Evolutionary conservation across 768 basidiomycete genomes (phyloP), one percentile per base, ranked within the genome.

Genomic region (Boletus vermiculosoides): DNA sequence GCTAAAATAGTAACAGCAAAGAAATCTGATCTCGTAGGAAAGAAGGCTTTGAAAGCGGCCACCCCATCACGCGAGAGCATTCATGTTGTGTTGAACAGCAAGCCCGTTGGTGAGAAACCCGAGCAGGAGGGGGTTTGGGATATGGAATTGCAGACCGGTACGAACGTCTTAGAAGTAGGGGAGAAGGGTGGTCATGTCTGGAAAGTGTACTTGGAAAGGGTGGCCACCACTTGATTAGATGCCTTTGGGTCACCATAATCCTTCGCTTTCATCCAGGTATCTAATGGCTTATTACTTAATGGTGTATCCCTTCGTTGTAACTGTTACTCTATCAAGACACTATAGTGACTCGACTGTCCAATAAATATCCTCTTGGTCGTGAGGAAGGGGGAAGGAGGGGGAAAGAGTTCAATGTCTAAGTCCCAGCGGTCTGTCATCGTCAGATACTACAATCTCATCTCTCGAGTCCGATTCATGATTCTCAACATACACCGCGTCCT

Each of bases 121-220:
- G 80, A 78, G 25, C 71, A 74, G 18, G 70, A 75, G 45, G 80
- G 81, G 1, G 71, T 79, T 51, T 92, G 90, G 91, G 78, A 80
- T 61, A 73, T 90, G 16, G 78, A 80, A 18, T 71, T 90, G 18
- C 76, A 81, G 1, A 67, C 75, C 5, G 91, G 91, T 15, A 63
- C 76, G 5, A 88, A 83, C 62, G 72, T 83, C 18, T 68, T 93
- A 30, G 91, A 92, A 69, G 73, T 93, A 25, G 88, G 90, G 34
- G 87, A 88, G 74, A 80, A 79, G 63, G 85, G 82, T 34, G 87
- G 87, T 11, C 68, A 83, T 62, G 69, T 82, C 25, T 90, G 88
- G 88, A 89, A 86, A 70, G 76, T 88, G 23, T 87, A 87, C 66
- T 72, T 85, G 42, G 82, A 85, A 61, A 77, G 83, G 42, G 56